Conservation (phyloP, 2,329 filamentous ascomycete species). For the Scedosporium boydii region DNA sequence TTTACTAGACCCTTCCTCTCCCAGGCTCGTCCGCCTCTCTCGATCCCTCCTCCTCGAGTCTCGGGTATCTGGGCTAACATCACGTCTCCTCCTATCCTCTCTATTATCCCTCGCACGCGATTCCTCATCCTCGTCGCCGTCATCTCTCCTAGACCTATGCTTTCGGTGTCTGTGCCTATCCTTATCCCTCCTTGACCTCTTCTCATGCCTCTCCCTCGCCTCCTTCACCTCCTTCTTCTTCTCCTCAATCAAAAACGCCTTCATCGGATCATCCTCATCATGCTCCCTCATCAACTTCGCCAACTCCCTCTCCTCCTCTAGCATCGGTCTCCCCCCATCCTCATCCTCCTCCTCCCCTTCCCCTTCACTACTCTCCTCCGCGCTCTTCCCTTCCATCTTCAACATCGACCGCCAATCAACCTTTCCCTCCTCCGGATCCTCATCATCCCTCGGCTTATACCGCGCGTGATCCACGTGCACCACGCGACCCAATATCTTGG, state of each 20-base stretch:
- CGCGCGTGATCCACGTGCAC: conserved; percentile 86
- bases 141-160: conserved; percentile 28
- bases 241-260: conserved; percentile 76
- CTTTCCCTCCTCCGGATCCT: conserved; percentile 50
- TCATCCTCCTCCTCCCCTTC: conserved; percentile 36
- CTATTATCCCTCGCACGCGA: conserved; percentile 14
- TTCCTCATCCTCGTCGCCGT: conserved; percentile 14
- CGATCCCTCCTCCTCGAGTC: neutral
- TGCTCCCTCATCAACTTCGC: conserved; percentile 65
- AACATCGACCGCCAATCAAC: conserved; percentile 52
- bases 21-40: neutral
- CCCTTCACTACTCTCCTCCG: conserved; percentile 24
- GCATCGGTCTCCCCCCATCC: conserved; percentile 45
- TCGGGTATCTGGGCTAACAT: conserved; percentile 7
- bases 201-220: conserved; percentile 45
- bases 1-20: conserved; percentile 6
- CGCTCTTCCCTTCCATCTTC: conserved; percentile 37
- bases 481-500: conserved; percentile 69
- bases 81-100: conserved; percentile 13
- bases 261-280: conserved; percentile 98
- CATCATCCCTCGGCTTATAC: conserved; percentile 81
- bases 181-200: conserved; percentile 34
- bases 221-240: conserved; percentile 81
- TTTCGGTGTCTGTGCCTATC: conserved; percentile 27
- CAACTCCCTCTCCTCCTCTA: conserved; percentile 77